phyloP scores from a whole-genome alignment of 768 basidiomycete species.

The Suillus sp. region DNA sequence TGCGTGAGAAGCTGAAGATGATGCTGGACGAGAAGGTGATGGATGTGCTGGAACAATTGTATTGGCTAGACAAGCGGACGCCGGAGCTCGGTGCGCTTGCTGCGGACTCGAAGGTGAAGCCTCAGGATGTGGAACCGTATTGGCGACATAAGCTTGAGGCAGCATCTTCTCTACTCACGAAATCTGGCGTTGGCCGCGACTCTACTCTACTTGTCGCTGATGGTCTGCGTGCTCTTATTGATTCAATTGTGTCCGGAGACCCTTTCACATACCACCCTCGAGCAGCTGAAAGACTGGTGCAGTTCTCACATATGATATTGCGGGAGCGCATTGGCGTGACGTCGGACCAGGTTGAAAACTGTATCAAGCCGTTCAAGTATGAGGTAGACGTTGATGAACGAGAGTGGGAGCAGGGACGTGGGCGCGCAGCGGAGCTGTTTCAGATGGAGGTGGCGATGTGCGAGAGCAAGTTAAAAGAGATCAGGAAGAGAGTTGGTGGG shows the following conservation, averaged over 20 bases:
- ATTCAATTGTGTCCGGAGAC: constrained; percentile 84
- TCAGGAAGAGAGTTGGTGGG: constrained; percentile 87
- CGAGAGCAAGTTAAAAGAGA: constrained; percentile 83
- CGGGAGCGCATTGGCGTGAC: constrained; percentile 92
- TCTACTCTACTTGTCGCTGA: constrained; percentile 94
- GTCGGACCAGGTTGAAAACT: constrained; percentile 99
- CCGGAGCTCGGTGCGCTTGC: constrained; percentile 73
- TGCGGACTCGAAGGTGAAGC: constrained; percentile 66
- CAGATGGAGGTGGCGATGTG: constrained; percentile 85
- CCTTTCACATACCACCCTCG: constrained; percentile 91
- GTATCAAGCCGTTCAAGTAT: constrained; percentile 99
- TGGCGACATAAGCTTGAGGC: constrained; percentile 98
- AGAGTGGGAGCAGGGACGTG: constrained; percentile 90
- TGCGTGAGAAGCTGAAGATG: constrained; percentile 65
- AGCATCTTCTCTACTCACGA: constrained; percentile 89
- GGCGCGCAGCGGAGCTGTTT: constrained; percentile 73
- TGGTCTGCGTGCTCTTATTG: constrained; percentile 85
- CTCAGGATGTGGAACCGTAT: constrained; percentile 81
- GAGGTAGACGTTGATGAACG: constrained; percentile 92
- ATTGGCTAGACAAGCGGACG: constrained; percentile 92
- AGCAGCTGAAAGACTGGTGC: constrained; percentile 84
- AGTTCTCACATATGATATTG: constrained; percentile 92
- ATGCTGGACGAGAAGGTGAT: constrained; percentile 97
- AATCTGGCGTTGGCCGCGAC: constrained; percentile 93
- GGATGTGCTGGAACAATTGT: constrained; percentile 95